Evolutionary conservation across 345 rosid genomes (phyloP).

Genomic region (Linum tenue): DNA sequence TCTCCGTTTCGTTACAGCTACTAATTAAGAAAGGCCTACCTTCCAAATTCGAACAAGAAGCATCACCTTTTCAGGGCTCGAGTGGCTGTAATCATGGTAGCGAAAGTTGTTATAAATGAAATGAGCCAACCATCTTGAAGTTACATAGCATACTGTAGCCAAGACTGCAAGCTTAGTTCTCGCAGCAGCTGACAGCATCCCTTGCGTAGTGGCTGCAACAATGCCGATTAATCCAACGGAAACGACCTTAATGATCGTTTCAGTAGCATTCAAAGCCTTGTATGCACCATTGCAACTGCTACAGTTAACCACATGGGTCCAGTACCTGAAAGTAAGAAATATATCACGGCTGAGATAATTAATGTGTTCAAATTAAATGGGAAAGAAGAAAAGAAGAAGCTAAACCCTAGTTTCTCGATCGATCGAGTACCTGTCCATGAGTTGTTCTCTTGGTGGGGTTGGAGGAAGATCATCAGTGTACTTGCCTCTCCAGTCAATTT

Average conservation of each 20-base stretch:
- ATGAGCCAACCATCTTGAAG: slow-evolving; percentile 8
- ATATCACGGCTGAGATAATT: too few relatives aligned
- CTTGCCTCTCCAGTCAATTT: slow-evolving; percentile 2
- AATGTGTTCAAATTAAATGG: too few relatives aligned
- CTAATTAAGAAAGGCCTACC: not conserved
- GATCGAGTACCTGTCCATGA: too few relatives aligned
- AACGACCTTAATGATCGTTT: not conserved
- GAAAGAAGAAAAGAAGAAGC: not conserved
- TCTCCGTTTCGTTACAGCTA: too few relatives aligned
- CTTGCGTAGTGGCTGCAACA: slow-evolving; percentile 1
- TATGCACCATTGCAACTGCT: slow-evolving; percentile 4
- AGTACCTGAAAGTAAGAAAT: not conserved
- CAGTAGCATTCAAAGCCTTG: not conserved
- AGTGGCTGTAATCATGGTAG: slow-evolving; percentile 5
- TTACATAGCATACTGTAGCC: not conserved
- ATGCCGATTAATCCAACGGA: slow-evolving; percentile 1
- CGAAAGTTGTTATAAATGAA: slow-evolving; percentile 6
- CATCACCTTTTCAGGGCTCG: not conserved
- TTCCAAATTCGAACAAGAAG: not conserved
- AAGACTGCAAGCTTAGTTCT: not conserved
- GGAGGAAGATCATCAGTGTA: slow-evolving; percentile 2
- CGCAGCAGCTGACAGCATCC: not conserved
- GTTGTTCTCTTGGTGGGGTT: not conserved
- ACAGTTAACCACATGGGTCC: slow-evolving; percentile 4
- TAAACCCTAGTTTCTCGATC: not conserved